phyloP scores from a whole-genome alignment of 176 grass and related monocot genomes.

The Dactylis glomerata region DNA sequence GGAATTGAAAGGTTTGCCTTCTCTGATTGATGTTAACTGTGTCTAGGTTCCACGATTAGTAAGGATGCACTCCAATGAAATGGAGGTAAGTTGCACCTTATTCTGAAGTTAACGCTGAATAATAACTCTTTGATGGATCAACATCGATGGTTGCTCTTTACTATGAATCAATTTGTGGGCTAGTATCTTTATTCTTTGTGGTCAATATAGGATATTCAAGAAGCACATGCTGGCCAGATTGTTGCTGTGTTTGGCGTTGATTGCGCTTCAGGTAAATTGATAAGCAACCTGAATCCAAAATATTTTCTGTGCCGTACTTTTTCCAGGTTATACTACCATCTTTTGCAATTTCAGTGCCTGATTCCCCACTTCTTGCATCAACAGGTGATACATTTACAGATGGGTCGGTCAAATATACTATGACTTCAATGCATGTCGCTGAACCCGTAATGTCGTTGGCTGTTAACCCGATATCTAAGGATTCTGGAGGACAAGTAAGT shows the following conservation, averaged over 20 bases:
- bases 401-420: conserved; percentile 90
- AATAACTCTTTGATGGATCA: not conserved
- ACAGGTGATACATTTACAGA: conserved; percentile 98
- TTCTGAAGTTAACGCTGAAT: not conserved
- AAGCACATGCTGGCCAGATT: conserved; percentile 96
- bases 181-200: conserved; percentile 17
- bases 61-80: conserved; percentile 95
- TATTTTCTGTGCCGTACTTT: not conserved
- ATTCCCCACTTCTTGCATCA: conserved; percentile 24
- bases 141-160: not conserved
- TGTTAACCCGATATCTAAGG: conserved; percentile 93
- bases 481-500: conserved; percentile 98
- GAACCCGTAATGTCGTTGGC: conserved; percentile 99
- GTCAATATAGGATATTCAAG: conserved; percentile 86
- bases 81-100: conserved; percentile 66
- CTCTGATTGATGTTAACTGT: conserved; percentile 18
- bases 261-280: conserved; percentile 71
- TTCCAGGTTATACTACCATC: not conserved
- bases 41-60: conserved; percentile 95
- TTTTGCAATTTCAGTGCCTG: conserved; percentile 22
- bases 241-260: conserved; percentile 99
- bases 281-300: not conserved
- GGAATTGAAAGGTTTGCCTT: not conserved
- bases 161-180: not conserved
- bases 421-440: conserved; percentile 99